Percentiles rank a stretch among this genome's conserved stretches.
These are phyloP conservation scores for Epicoccum sorghinum DNA, from an alignment of 2,329 filamentous ascomycete genomes.

Conservation along the genomic window DNA sequence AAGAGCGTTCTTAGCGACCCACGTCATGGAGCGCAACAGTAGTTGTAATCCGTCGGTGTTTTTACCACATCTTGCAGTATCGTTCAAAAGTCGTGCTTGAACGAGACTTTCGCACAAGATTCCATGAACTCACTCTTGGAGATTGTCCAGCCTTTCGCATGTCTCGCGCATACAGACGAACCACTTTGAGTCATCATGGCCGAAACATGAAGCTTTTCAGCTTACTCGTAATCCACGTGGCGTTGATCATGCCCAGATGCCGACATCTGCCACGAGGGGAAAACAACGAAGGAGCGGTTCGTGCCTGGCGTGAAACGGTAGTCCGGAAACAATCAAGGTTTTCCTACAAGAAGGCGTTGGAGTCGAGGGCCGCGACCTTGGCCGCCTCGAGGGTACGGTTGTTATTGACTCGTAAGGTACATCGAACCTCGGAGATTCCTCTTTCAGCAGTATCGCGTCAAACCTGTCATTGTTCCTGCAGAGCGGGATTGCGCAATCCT, in stretches of 20 bases:
- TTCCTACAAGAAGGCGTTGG: background rate
- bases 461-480: background rate
- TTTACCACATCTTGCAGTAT: no score
- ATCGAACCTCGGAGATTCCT: slow-evolving; percentile 1
- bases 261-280: background rate
- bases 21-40: no score
- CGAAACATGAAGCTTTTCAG: background rate
- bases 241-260: slow-evolving; percentile 1
- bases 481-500: no score
- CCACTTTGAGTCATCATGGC: slow-evolving; percentile 7
- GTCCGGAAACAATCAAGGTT: background rate
- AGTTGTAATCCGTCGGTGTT: no score
- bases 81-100: no score
- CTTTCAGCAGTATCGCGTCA: background rate
- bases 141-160: background rate
- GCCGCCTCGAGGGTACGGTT: background rate
- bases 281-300: slow-evolving; percentile 1
- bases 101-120: background rate
- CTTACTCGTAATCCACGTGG: background rate
- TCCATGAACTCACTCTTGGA: background rate
- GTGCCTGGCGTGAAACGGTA: slow-evolving; percentile 9
- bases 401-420: slow-evolving; percentile 2
- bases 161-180: background rate
- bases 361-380: background rate
- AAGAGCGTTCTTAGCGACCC: background rate